phyloP scores from a whole-genome alignment of 2,329 filamentous ascomycete species.

The Penicillium sp. region DNA sequence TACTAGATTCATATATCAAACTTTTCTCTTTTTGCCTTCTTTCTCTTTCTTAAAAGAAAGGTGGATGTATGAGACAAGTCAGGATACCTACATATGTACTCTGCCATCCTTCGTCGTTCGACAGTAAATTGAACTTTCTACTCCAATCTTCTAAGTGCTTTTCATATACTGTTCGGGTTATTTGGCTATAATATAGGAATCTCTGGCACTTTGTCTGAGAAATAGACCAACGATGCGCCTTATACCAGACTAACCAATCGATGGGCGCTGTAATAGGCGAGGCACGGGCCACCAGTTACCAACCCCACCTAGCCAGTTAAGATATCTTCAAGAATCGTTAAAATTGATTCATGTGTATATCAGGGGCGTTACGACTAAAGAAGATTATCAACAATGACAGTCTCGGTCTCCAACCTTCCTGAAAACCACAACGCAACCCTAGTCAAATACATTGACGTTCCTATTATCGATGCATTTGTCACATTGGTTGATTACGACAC shows the following conservation, averaged over 20 bases:
- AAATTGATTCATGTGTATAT: neutral
- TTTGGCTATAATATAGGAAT: neutral
- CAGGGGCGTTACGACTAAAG: neutral
- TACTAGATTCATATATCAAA: too few relatives aligned
- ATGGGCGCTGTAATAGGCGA: too few relatives aligned
- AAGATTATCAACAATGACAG: too few relatives aligned
- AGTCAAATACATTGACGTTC: neutral
- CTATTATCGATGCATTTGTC: neutral
- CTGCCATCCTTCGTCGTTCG: neutral
- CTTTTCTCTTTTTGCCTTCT: too few relatives aligned
- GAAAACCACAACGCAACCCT: neutral
- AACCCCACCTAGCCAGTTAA: too few relatives aligned
- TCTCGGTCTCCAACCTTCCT: too few relatives aligned
- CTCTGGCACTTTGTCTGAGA: neutral
- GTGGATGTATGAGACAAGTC: too few relatives aligned
- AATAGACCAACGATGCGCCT: too few relatives aligned
- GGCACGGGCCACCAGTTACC: too few relatives aligned
- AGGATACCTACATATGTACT: neutral
- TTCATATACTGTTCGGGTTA: neutral
- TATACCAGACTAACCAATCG: too few relatives aligned
- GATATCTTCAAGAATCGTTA: neutral
- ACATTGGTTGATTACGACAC: neutral
- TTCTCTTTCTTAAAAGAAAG: too few relatives aligned
- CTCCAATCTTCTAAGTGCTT: neutral
- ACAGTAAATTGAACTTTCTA: neutral